Conservation (phyloP, 208 protist genomes). For the Herpetomonas tarakana region DNA sequence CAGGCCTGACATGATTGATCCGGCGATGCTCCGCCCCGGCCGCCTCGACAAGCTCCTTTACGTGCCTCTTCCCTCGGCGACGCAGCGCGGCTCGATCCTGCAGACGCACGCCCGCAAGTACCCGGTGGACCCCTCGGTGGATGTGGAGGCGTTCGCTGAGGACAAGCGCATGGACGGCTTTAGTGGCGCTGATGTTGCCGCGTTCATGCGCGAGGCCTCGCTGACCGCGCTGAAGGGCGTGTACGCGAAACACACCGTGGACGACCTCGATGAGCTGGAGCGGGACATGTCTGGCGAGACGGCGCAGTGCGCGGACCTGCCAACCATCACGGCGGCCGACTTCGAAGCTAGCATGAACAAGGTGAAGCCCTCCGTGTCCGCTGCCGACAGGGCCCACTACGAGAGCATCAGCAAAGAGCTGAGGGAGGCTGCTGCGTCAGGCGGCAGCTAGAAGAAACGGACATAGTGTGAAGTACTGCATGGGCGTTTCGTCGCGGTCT, state of each 20-base stretch:
- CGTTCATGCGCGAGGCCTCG: conserved; percentile 92
- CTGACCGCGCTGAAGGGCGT: conserved; percentile 80
- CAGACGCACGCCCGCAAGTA: conserved; percentile 86
- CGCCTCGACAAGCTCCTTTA: conserved; percentile 97
- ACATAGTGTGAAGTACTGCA: too few relatives aligned
- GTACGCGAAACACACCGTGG: conserved; percentile 48
- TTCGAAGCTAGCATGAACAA: conserved; percentile 65
- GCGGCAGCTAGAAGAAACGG: background rate
- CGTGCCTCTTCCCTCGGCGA: conserved; percentile 91
- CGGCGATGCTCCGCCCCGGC: conserved; percentile 97
- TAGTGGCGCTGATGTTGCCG: conserved; percentile 94
- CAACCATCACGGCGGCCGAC: conserved; percentile 55
- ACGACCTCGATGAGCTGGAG: conserved; percentile 75
- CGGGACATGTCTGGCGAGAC: conserved; percentile 57
- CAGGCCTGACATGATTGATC: conserved; percentile 98
- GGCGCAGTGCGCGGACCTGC: conserved; percentile 32
- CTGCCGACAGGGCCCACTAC: conserved; percentile 67
- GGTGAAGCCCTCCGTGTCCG: conserved; percentile 79
- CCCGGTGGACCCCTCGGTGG: conserved; percentile 75
- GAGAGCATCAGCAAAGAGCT: conserved; percentile 51
- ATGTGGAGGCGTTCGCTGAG: conserved; percentile 72
- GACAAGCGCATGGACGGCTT: conserved; percentile 88
- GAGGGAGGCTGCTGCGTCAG: conserved; percentile 3
- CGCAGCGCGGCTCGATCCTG: conserved; percentile 90
- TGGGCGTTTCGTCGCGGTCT: too few relatives aligned